phyloP scores from a whole-genome alignment of 2,329 filamentous ascomycete genomes.

The Fusarium graminum region DNA sequence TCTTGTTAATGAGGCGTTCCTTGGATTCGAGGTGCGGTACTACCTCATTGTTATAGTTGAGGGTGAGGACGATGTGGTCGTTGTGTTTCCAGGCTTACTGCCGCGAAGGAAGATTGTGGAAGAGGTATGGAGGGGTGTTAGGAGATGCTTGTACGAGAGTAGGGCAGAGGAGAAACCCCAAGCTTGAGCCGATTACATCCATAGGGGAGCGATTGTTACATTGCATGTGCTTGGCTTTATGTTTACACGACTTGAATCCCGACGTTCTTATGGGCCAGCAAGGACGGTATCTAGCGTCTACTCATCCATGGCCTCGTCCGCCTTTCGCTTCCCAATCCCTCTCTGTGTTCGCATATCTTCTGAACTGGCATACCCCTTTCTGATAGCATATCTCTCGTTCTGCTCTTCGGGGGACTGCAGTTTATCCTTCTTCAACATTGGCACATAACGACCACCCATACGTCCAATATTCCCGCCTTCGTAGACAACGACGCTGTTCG shows the following conservation, averaged over 20 bases:
- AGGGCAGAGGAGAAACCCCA: constrained; percentile 52
- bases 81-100: constrained; percentile 90
- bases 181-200: constrained; percentile 26
- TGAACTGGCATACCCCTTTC: constrained; percentile 68
- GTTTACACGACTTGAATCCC: constrained; percentile 11
- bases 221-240: constrained; percentile 11
- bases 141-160: constrained; percentile 80
- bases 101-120: constrained; percentile 82
- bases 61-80: constrained; percentile 87
- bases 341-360: constrained; percentile 61
- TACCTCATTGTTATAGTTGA: constrained; percentile 92
- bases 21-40: constrained; percentile 89
- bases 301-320: constrained; percentile 44
- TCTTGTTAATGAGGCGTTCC: constrained; percentile 94
- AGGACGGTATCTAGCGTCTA: constrained; percentile 28
- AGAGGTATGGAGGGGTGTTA: constrained; percentile 88
- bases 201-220: constrained; percentile 11
- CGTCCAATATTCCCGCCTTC: constrained; percentile 68
- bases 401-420: constrained; percentile 66
- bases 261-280: constrained; percentile 14
- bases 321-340: constrained; percentile 51
- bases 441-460: constrained; percentile 66
- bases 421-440: constrained; percentile 64
- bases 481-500: constrained; percentile 57
- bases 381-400: constrained; percentile 72